Evolutionary conservation across 768 basidiomycete species (phyloP).

Genomic region (Phanerochaete carnosa): DNA sequence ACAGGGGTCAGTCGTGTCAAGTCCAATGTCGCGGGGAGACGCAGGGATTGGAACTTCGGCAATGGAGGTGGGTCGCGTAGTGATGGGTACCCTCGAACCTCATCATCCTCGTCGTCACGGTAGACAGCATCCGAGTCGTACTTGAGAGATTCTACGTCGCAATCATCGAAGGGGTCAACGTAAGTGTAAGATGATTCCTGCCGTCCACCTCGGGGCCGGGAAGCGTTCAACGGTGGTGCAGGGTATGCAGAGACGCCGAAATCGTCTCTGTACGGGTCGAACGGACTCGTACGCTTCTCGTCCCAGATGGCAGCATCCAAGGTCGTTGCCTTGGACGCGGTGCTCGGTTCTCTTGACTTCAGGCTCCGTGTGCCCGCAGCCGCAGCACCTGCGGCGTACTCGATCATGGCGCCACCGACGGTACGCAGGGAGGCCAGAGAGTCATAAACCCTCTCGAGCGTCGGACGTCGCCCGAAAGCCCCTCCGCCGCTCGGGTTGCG

Average conservation of each 20-base stretch:
- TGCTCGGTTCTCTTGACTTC: conserved; percentile 30
- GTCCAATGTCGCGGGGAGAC: conserved; percentile 14
- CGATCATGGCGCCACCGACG: conserved; percentile 27
- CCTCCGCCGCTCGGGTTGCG: conserved; percentile 22
- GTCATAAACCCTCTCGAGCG: conserved; percentile 23
- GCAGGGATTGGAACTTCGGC: conserved; percentile 15
- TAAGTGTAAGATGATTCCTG: conserved; percentile 16
- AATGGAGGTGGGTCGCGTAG: conserved; percentile 23
- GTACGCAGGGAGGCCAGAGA: conserved; percentile 25
- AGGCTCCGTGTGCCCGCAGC: conserved; percentile 15
- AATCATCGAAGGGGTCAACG: conserved; percentile 25
- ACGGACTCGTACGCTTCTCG: conserved; percentile 30
- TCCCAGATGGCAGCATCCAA: conserved; percentile 22
- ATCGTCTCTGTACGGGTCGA: conserved; percentile 49
- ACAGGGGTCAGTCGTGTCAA: conserved; percentile 22
- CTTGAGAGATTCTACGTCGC: conserved; percentile 21
- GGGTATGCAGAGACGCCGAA: conserved; percentile 29
- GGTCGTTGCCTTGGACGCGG: conserved; percentile 32
- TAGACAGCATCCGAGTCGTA: conserved; percentile 13
- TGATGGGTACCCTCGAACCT: conserved; percentile 5
- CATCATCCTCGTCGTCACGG: conserved; percentile 17
- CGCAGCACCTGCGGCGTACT: conserved; percentile 20
- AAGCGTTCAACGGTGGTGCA: conserved; percentile 7
- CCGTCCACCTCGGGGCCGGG: conserved; percentile 18
- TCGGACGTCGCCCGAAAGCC: conserved; percentile 19